Percentiles rank a stretch among this genome's conserved stretches.
These are phyloP conservation scores for Pseudonitzschia pungens DNA, from an alignment of 108 stramenopile species.

Conservation along the genomic window DNA sequence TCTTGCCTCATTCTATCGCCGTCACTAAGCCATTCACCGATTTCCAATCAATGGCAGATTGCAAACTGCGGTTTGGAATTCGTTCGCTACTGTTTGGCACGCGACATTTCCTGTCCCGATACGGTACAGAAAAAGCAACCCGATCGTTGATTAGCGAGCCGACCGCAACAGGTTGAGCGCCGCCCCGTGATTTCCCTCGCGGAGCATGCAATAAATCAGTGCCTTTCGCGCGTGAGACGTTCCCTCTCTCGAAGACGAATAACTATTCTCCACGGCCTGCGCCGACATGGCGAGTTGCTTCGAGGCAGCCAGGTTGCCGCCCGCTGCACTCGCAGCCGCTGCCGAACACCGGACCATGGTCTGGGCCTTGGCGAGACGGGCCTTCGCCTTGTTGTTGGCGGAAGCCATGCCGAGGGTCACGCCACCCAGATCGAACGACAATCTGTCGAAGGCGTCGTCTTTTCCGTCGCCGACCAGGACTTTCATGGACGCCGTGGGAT, in stretches of 20 bases:
- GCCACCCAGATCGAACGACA: slow-evolving; percentile 47
- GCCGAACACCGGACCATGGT: slow-evolving; percentile 50
- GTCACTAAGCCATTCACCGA: too few relatives aligned
- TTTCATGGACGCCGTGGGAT: slow-evolving; percentile 43
- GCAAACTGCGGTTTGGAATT: too few relatives aligned
- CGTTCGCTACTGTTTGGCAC: too few relatives aligned
- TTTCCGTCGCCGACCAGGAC: slow-evolving; percentile 51
- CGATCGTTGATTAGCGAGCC: neutral
- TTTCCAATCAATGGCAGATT: too few relatives aligned
- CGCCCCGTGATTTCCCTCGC: slow-evolving; percentile 46
- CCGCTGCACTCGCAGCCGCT: slow-evolving; percentile 32
- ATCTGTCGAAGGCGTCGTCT: slow-evolving; percentile 47
- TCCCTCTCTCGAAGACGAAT: slow-evolving; percentile 14
- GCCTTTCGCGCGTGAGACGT: slow-evolving; percentile 36
- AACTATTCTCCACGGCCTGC: slow-evolving; percentile 43
- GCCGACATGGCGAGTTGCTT: slow-evolving; percentile 61
- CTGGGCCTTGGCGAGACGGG: slow-evolving; percentile 47
- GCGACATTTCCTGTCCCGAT: too few relatives aligned
- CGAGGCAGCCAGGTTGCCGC: slow-evolving; percentile 41
- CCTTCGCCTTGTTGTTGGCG: slow-evolving; percentile 20
- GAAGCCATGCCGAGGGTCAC: slow-evolving; percentile 32
- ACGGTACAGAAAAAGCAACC: neutral
- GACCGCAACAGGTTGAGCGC: slow-evolving; percentile 47
- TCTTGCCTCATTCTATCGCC: too few relatives aligned
- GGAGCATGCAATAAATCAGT: slow-evolving; percentile 53